Percentiles rank a stretch among this genome's conserved stretches.
These are phyloP conservation scores for Heterobasidion annosum DNA, from an alignment of 1,284 basidiomycete genomes.

Conservation along the genomic window DNA sequence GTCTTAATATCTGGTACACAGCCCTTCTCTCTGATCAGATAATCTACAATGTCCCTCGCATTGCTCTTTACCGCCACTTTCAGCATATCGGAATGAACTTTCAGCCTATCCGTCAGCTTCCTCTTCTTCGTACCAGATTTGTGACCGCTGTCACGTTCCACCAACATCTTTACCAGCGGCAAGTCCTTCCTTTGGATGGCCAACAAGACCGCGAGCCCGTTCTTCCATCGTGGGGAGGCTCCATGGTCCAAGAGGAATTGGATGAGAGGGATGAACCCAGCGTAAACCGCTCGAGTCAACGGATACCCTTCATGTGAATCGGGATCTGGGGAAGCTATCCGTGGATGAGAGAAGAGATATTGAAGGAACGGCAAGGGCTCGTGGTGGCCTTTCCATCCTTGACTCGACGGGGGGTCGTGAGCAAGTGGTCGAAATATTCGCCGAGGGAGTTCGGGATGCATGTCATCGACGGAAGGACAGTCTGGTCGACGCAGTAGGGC, in stretches of 20 bases:
- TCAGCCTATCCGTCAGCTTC: conserved; percentile 50
- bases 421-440: conserved; percentile 49
- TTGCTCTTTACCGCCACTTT: conserved; percentile 51
- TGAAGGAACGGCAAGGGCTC: conserved; percentile 54
- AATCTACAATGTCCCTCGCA: conserved; percentile 63
- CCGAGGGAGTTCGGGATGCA: conserved; percentile 40
- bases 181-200: conserved; percentile 70
- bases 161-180: conserved; percentile 57
- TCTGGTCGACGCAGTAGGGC: conserved; percentile 27
- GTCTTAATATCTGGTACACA: conserved; percentile 66
- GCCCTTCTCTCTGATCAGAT: conserved; percentile 69
- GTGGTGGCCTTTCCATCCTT: conserved; percentile 32
- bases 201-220: conserved; percentile 56
- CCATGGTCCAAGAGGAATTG: conserved; percentile 61
- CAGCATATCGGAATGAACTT: conserved; percentile 49
- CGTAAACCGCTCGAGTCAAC: conserved; percentile 66
- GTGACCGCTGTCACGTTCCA: conserved; percentile 36
- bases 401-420: conserved; percentile 14
- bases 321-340: conserved; percentile 31
- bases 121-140: conserved; percentile 31
- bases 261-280: conserved; percentile 53
- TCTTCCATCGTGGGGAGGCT: conserved; percentile 57
- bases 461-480: conserved; percentile 5
- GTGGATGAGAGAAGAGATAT: conserved; percentile 37
- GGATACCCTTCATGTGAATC: conserved; percentile 73